Conservation (phyloP, 371 early-diverging fungal species). For the Dichotomocladium elegans region DNA sequence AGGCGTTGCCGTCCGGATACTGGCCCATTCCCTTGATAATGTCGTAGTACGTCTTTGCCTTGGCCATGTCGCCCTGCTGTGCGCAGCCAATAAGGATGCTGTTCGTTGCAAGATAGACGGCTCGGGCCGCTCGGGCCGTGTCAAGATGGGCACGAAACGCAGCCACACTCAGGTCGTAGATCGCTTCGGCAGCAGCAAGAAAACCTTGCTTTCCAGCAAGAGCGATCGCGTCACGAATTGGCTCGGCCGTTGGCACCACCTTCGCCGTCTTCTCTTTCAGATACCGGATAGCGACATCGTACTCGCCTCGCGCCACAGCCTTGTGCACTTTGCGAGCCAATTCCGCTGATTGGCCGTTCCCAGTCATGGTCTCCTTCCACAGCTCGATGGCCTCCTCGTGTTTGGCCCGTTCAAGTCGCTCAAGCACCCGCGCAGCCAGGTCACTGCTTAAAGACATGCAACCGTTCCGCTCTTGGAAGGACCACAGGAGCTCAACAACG, state of each 20-base stretch:
- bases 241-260: conserved; percentile 26
- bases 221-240: conserved; percentile 42
- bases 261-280: conserved; percentile 20
- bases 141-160: conserved; percentile 16
- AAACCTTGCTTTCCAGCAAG: conserved; percentile 44
- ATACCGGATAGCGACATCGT: conserved; percentile 15
- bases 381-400: too few species aligned
- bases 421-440: background rate
- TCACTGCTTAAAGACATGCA: too few species aligned
- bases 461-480: background rate
- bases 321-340: conserved; percentile 10
- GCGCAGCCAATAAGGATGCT: conserved; percentile 59
- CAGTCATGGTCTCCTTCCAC: too few species aligned
- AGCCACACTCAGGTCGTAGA: conserved; percentile 25
- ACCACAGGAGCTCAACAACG: background rate
- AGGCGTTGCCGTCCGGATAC: conserved; percentile 43
- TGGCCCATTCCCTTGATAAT: conserved; percentile 42
- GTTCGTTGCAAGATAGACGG: conserved; percentile 41
- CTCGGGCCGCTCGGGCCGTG: conserved; percentile 15
- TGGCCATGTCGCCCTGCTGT: conserved; percentile 49
- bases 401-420: too few species aligned
- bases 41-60: conserved; percentile 55
- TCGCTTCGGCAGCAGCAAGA: conserved; percentile 22
- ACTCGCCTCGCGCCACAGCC: conserved; percentile 18
- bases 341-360: background rate